A percentile compares a stretch with the other conserved stretches of the same genome.
These are phyloP conservation scores for Vigna trinervia DNA, from an alignment of 306 rosid species.

Conservation along the genomic window DNA sequence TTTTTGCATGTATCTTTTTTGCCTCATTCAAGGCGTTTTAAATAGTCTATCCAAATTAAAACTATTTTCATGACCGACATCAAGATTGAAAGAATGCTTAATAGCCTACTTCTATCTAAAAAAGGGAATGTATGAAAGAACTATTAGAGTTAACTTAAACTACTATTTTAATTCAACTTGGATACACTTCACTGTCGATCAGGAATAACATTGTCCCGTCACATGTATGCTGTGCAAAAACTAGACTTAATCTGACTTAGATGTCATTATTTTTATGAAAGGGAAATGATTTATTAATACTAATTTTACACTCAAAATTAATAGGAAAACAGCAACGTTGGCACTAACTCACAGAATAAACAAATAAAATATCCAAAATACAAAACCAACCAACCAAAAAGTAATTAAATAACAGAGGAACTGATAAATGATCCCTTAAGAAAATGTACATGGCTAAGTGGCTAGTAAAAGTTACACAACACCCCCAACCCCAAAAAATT, in stretches of 20 bases:
- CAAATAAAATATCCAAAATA: slow-evolving; percentile 30
- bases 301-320: not conserved
- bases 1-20: not conserved
- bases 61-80: not conserved
- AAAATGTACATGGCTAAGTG: slow-evolving; percentile 36
- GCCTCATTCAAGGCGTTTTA: no score
- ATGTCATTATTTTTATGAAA: not conserved
- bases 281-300: not conserved
- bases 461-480: slow-evolving; percentile 11
- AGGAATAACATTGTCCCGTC: not conserved
- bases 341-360: slow-evolving; percentile 32
- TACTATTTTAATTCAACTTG: not conserved
- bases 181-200: not conserved
- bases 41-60: no score
- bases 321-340: not conserved
- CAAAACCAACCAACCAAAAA: slow-evolving; percentile 36
- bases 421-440: not conserved
- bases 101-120: not conserved
- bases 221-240: slow-evolving; percentile 4
- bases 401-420: slow-evolving; percentile 15
- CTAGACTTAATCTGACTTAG: not conserved
- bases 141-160: not conserved
- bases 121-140: not conserved
- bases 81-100: not conserved
- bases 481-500: not conserved